phyloP scores from a whole-genome alignment of 192 early-diverging fungal species.

The Entophlyctis helioformis region DNA sequence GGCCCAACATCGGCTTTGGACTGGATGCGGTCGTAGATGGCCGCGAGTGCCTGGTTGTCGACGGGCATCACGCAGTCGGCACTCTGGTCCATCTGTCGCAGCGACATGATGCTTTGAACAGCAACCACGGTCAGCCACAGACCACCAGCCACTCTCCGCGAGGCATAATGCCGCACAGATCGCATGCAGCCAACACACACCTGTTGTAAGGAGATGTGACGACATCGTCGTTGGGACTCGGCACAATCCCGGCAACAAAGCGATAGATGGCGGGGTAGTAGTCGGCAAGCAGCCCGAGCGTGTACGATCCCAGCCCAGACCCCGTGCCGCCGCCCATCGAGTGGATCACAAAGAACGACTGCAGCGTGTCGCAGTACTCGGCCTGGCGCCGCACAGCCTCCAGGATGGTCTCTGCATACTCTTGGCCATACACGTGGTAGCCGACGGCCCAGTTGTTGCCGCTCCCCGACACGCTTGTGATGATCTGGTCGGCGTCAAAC shows the following conservation, averaged over 20 bases:
- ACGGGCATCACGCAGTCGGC: conserved; percentile 41
- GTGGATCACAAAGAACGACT: conserved; percentile 36
- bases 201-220: conserved; percentile 49
- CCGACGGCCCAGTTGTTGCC: conserved; percentile 56
- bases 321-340: conserved; percentile 51
- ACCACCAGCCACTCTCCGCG: no score
- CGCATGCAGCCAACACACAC: no score
- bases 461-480: conserved; percentile 30
- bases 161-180: no score
- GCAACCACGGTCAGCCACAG: no score
- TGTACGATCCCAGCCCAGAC: conserved; percentile 37
- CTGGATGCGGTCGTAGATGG: conserved; percentile 25
- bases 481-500: conserved; percentile 29
- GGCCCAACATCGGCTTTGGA: conserved; percentile 3
- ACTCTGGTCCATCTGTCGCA: conserved; percentile 23
- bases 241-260: conserved; percentile 23
- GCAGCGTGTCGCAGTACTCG: conserved; percentile 39
- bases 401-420: conserved; percentile 22
- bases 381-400: conserved; percentile 33
- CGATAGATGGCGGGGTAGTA: conserved; percentile 25
- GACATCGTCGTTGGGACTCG: conserved; percentile 39
- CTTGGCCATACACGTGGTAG: conserved; percentile 28
- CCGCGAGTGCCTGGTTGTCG: conserved; percentile 40
- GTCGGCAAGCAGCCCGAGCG: conserved; percentile 24
- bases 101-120: conserved; percentile 22